These are phyloP conservation scores for Dendrobium huoshanense DNA, from an alignment of 106 monocot species.

Conservation along the genomic window DNA sequence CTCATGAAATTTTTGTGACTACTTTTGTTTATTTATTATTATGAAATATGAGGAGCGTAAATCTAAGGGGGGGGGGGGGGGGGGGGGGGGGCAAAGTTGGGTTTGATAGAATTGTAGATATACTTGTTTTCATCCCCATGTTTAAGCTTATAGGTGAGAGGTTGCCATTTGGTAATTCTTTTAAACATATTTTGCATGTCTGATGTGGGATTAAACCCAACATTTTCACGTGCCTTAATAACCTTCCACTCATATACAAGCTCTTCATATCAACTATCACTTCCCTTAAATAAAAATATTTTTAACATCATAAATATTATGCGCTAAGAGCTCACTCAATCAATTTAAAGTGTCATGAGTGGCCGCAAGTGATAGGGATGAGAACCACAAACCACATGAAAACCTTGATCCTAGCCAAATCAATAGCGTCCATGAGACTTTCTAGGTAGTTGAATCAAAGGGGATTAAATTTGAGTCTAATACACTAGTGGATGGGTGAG, in stretches of 20 bases:
- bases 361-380: background rate
- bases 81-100: background rate
- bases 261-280: background rate
- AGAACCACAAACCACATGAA: background rate
- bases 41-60: background rate
- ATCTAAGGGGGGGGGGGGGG: background rate
- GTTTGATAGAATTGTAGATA: background rate
- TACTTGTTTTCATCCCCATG: background rate
- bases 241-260: background rate
- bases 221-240: background rate
- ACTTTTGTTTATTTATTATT: background rate
- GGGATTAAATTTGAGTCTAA: background rate
- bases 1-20: background rate
- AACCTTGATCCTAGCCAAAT: background rate
- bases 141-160: background rate
- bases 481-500: background rate
- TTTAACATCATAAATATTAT: background rate
- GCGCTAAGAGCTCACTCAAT: background rate
- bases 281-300: background rate
- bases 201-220: background rate
- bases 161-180: background rate
- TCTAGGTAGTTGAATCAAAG: background rate
- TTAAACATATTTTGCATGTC: background rate
- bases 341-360: background rate
- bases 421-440: background rate